Percentiles rank a stretch among this genome's conserved stretches.
These are phyloP conservation scores for Capronia epimyces DNA, from an alignment of 2,329 filamentous ascomycete genomes.

Conservation along the genomic window DNA sequence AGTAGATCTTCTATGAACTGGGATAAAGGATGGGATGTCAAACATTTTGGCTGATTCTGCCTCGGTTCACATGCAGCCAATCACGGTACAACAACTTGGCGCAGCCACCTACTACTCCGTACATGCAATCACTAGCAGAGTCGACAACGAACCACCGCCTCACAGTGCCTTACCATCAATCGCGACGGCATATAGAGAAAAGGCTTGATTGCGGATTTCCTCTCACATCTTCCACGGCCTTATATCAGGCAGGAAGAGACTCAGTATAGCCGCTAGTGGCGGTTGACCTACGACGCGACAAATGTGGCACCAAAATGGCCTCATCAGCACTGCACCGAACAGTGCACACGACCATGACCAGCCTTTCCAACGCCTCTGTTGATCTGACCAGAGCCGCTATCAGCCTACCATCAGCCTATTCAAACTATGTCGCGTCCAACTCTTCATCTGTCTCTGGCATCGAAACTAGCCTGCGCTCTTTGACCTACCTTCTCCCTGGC, in stretches of 20 bases:
- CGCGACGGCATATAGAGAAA: no score
- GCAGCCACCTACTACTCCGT: neutral
- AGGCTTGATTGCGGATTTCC: no score
- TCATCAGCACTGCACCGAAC: conserved; percentile 21
- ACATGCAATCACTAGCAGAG: neutral
- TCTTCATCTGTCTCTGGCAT: conserved; percentile 90
- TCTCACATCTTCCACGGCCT: no score
- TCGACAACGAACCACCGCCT: neutral
- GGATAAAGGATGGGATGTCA: no score
- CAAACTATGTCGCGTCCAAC: conserved; percentile 91
- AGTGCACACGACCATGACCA: conserved; percentile 20
- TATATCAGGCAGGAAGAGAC: neutral
- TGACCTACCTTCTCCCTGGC: conserved; percentile 95
- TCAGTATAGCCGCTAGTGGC: neutral
- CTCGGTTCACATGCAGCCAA: neutral
- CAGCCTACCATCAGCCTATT: conserved; percentile 48
- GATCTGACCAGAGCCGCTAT: conserved; percentile 21
- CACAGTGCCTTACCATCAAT: neutral
- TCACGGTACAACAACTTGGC: neutral
- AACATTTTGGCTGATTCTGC: neutral
- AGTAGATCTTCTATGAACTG: no score
- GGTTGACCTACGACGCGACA: neutral
- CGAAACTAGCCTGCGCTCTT: conserved; percentile 81
- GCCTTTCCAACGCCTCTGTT: conserved; percentile 22
- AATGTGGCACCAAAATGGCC: conserved; percentile 14